Conservation (phyloP, 768 basidiomycete species). For the Chiua virens region DNA sequence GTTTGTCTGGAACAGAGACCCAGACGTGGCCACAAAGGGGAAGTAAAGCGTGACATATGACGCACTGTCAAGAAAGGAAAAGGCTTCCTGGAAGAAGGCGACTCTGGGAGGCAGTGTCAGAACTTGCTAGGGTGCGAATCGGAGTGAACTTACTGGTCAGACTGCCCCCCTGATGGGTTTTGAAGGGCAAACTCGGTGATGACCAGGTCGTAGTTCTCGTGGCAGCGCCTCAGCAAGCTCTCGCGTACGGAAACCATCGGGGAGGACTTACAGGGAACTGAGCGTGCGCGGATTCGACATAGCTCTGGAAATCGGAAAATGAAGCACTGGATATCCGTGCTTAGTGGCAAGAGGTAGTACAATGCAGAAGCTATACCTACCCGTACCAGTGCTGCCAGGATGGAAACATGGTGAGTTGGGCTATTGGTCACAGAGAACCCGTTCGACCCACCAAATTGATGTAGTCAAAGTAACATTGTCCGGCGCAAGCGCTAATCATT, state of each 20-base stretch:
- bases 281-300: constrained; percentile 27
- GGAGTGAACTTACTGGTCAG: constrained; percentile 26
- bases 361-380: background rate
- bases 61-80: constrained; percentile 33
- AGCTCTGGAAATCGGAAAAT: too few species aligned
- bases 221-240: background rate
- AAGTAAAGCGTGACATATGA: constrained; percentile 36
- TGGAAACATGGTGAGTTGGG: background rate
- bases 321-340: constrained; percentile 12
- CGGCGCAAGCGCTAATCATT: constrained; percentile 35
- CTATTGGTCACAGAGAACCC: background rate
- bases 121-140: background rate
- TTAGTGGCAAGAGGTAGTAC: background rate
- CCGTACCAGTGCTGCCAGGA: too few species aligned
- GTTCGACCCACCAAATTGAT: constrained; percentile 31
- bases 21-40: constrained; percentile 36
- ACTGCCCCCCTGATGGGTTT: constrained; percentile 31
- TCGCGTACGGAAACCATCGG: background rate
- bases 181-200: constrained; percentile 35
- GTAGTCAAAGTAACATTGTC: constrained; percentile 36
- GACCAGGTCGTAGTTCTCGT: constrained; percentile 27
- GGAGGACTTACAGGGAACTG: constrained; percentile 26
- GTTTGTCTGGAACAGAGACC: constrained; percentile 23
- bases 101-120: constrained; percentile 21
- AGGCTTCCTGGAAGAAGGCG: constrained; percentile 33